phyloP scores from a whole-genome alignment of 2,329 filamentous ascomycete species.

The Colletotrichum chlorophyti region DNA sequence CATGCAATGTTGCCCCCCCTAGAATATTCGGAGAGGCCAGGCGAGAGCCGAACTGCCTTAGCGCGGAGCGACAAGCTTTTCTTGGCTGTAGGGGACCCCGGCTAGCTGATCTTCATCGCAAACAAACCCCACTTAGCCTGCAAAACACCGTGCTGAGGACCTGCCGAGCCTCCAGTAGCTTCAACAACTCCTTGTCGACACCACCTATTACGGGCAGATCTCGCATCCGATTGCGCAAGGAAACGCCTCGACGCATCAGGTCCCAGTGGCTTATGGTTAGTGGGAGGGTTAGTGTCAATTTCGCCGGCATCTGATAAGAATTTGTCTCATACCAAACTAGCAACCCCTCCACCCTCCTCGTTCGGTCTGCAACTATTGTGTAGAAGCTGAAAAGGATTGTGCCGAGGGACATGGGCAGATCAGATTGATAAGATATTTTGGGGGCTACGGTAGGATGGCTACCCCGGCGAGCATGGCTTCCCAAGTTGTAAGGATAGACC shows the following conservation, averaged over 20 bases:
- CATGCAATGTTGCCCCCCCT: neutral
- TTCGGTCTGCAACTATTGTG: too few species aligned
- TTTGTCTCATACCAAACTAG: slow-evolving; percentile 1
- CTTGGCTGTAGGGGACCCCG: slow-evolving; percentile 10
- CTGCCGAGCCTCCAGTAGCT: slow-evolving; percentile 7
- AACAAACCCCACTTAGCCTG: neutral
- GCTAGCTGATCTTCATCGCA: slow-evolving; percentile 8
- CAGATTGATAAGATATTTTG: slow-evolving; percentile 27
- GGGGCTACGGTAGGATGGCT: neutral
- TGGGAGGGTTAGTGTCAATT: neutral
- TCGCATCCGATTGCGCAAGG: neutral
- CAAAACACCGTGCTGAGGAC: neutral
- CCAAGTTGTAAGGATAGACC: too few species aligned
- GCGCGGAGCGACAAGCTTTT: slow-evolving; percentile 22
- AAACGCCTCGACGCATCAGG: neutral
- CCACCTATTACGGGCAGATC: too few species aligned
- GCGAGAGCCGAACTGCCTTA: slow-evolving; percentile 6
- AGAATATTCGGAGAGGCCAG: neutral
- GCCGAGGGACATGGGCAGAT: slow-evolving; percentile 9
- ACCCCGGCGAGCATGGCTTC: neutral
- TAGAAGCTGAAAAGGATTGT: neutral
- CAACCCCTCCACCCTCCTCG: neutral
- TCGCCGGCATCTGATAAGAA: slow-evolving; percentile 16
- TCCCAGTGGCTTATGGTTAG: neutral
- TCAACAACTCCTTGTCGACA: too few species aligned